Base-by-base conservation (phyloP, 768 basidiomycete genomes). In the Collybiopsis confluens region DNA sequence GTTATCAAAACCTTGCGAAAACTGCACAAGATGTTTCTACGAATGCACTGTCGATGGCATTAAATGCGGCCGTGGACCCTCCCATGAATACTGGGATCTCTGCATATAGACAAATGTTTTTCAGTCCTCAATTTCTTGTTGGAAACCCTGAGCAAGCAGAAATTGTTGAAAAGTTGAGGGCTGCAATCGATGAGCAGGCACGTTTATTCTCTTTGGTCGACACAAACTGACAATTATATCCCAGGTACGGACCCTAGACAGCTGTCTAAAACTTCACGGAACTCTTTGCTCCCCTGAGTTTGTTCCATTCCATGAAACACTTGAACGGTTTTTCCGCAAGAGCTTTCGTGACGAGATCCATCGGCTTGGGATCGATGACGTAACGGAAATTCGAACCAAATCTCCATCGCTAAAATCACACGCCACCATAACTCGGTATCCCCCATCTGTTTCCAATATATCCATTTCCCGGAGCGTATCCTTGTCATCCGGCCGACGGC, bases 61-160 rank as follows among this genome's bases (percentile, higher is more conserved):
- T 98, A 56, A 98, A 98, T 61, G 78, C 80, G 16, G 88, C 85
- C 0, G 92, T 96, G 13, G 96, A 98, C 65, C 81, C 92, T 0
- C 86, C 92, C 0, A 63, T 77, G 48, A 85, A 89, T 52, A 80
- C 83, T n/a, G 90, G 90, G 13, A 78, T 95, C 10, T 77, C 87
- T 9, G 79, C 81, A 11, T 93, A 90, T 65, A 85, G 92, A 24
- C 79, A 85, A 45, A 74, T 77, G 4, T 97, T 93, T 74, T 83
- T 96, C 59, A 76, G 75, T 33, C 73, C 84, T 2, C 81, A 81
- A 37, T 97, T 92, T 59, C 58, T 86, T 38, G 66, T 75, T 1
- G 76, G 77, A 40, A 74, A 92, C 67, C 82, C 92, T 1, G 86
- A 90, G 26, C 78, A 89, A 46, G 79, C 71, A 2, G 84, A 85